phyloP scores from a whole-genome alignment of 1,139 yeast genomes.

The Debaryomyces udenii region DNA sequence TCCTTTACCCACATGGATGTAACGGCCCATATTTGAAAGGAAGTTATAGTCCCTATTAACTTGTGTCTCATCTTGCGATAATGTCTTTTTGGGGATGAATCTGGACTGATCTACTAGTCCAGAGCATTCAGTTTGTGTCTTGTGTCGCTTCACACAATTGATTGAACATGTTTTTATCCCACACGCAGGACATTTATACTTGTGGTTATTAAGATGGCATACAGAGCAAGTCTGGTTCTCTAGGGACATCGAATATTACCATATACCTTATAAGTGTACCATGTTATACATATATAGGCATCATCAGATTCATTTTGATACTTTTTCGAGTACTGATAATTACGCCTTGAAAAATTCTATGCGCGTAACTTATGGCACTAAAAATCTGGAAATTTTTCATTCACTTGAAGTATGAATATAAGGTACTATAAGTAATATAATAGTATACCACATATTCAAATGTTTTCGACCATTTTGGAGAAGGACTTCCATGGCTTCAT shows the following conservation, averaged over 20 bases:
- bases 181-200: slow-evolving; percentile 90
- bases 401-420: background rate
- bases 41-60: slow-evolving; percentile 87
- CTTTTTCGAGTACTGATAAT: slow-evolving; percentile 1
- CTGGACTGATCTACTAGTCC: slow-evolving; percentile 68
- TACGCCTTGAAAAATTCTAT: background rate
- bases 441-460: background rate
- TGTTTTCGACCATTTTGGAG: slow-evolving; percentile 5
- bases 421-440: too few relatives aligned
- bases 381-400: slow-evolving; percentile 9
- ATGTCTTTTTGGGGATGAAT: slow-evolving; percentile 52
- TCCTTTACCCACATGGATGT: slow-evolving; percentile 51
- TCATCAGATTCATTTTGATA: too few relatives aligned
- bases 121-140: slow-evolving; percentile 60
- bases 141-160: slow-evolving; percentile 72
- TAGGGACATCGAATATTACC: background rate
- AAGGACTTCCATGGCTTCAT: slow-evolving; percentile 3
- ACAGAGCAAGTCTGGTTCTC: slow-evolving; percentile 42
- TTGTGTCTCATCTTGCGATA: slow-evolving; percentile 34
- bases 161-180: slow-evolving; percentile 66
- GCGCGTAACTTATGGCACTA: slow-evolving; percentile 9
- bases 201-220: slow-evolving; percentile 50
- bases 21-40: slow-evolving; percentile 61
- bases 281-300: slow-evolving; percentile 1
- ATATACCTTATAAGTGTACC: background rate